Conservation (phyloP, 2,329 filamentous ascomycete genomes). For the Botrytis fabae region DNA sequence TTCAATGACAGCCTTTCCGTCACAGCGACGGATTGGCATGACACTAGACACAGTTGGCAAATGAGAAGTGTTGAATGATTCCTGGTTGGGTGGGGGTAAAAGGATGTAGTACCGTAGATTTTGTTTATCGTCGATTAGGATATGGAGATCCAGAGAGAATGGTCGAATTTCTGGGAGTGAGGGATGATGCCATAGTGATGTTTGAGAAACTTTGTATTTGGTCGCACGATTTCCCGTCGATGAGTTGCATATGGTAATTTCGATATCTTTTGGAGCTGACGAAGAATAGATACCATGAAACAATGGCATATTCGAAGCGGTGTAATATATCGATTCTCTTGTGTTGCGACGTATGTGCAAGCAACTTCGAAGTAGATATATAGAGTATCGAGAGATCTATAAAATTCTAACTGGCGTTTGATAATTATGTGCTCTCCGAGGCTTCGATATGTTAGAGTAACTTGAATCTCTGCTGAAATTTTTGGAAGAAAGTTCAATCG, state of each 20-base stretch:
- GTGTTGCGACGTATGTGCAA: not conserved
- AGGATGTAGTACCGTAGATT: constrained; percentile 12
- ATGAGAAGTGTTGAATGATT: not conserved
- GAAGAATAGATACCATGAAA: constrained; percentile 13
- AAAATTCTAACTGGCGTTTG: not conserved
- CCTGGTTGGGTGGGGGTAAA: not conserved
- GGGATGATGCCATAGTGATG: constrained; percentile 8
- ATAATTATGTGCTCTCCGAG: not conserved
- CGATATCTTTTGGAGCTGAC: not conserved
- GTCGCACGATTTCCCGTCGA: not conserved
- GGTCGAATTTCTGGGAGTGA: constrained; percentile 18
- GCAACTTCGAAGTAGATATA: not conserved
- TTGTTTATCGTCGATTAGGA: constrained; percentile 15
- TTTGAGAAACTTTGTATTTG: not conserved
- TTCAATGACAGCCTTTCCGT: not conserved
- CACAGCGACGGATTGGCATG: not conserved
- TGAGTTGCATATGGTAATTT: not conserved
- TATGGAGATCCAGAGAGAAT: constrained; percentile 4
- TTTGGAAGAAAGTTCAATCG: not conserved
- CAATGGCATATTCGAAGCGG: not conserved
- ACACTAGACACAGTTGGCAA: not conserved
- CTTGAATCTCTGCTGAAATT: too few species aligned
- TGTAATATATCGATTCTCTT: not conserved
- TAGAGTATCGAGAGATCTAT: not conserved
- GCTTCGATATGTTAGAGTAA: not conserved